phyloP scores from a whole-genome alignment of 2,329 filamentous ascomycete species.

The Aspergillus sp. region DNA sequence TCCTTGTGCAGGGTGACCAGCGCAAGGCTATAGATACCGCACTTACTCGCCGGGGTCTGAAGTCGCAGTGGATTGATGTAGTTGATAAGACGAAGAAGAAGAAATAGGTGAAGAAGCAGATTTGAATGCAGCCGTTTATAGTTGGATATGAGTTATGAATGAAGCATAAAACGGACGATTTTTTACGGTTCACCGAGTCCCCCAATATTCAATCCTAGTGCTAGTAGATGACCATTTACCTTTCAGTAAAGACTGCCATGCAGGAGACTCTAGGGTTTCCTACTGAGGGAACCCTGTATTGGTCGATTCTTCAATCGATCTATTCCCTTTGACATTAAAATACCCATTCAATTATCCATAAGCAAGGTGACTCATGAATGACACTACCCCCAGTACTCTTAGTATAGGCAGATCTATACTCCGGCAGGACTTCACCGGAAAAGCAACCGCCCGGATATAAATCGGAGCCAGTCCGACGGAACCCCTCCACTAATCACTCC shows the following conservation, averaged over 20 bases:
- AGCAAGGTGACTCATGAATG: too few species aligned
- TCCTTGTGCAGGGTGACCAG: slow-evolving; percentile 68
- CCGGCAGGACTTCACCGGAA: background rate
- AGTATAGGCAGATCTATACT: background rate
- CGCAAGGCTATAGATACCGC: slow-evolving; percentile 60
- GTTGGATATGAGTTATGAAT: background rate
- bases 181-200: too few species aligned
- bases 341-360: too few species aligned
- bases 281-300: too few species aligned
- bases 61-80: slow-evolving; percentile 61
- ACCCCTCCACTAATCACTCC: background rate
- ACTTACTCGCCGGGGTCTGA: slow-evolving; percentile 59
- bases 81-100: slow-evolving; percentile 69
- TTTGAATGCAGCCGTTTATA: background rate
- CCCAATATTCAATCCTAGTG: too few species aligned
- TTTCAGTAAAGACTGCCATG: too few species aligned
- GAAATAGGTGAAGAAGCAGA: slow-evolving; percentile 42
- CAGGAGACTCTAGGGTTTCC: too few species aligned
- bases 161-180: too few species aligned
- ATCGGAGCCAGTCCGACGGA: background rate
- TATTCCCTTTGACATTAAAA: too few species aligned
- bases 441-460: background rate
- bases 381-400: too few species aligned
- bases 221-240: too few species aligned
- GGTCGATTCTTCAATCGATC: too few species aligned